Conservation (phyloP, 441 rosid species). For the Adansonia rubrostipa region DNA sequence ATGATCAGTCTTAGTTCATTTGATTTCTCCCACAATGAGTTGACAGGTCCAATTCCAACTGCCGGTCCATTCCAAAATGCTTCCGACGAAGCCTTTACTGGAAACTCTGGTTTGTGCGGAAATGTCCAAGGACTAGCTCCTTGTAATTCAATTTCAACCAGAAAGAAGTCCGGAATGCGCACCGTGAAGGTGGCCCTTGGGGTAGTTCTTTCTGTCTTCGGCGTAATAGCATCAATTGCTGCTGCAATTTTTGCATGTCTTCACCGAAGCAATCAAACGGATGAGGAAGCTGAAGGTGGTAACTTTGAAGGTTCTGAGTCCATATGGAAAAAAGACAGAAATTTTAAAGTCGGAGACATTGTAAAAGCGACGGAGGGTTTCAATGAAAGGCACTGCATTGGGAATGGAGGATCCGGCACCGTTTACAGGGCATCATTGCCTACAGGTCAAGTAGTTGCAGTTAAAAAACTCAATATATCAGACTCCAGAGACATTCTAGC, state of each 20-base stretch:
- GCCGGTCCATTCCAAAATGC: constrained; percentile 44
- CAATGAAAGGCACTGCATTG: constrained; percentile 57
- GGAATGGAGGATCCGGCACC: constrained; percentile 67
- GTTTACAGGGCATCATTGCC: constrained; percentile 59
- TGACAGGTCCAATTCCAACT: constrained; percentile 54
- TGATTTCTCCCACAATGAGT: constrained; percentile 63
- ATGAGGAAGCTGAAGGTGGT: constrained; percentile 3
- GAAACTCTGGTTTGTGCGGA: constrained; percentile 64
- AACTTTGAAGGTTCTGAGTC: constrained; percentile 30
- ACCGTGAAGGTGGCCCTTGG: not conserved
- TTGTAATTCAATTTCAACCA: constrained; percentile 32
- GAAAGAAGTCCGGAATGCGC: constrained; percentile 33
- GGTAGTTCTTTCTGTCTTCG: not conserved
- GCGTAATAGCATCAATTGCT: not conserved
- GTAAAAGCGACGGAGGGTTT: constrained; percentile 58
- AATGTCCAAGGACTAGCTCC: constrained; percentile 45
- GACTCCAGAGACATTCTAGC: constrained; percentile 45
- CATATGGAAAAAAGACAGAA: constrained; percentile 46
- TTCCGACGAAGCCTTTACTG: constrained; percentile 37
- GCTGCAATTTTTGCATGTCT: not conserved
- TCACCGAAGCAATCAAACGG: not conserved
- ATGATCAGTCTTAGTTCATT: constrained; percentile 49
- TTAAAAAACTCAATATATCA: constrained; percentile 50
- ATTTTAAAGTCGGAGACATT: constrained; percentile 56
- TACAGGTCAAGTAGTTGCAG: constrained; percentile 56